Conservation (phyloP, 306 rosid species). For the Quercus aquifolioides region DNA sequence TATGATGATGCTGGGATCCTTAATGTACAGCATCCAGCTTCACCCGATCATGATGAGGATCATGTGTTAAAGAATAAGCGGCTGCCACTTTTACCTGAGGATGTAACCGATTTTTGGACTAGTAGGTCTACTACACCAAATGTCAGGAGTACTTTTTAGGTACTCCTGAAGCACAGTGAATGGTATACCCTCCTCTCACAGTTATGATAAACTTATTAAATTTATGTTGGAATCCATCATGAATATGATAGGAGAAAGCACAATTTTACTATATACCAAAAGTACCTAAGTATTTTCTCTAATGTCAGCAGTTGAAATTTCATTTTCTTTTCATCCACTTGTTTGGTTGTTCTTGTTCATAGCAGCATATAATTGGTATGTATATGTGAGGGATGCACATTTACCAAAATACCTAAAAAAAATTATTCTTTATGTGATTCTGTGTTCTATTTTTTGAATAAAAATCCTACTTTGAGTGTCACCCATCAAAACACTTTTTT, state of each 20-base stretch:
- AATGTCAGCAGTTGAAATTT: too few species aligned
- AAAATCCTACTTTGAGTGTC: too few species aligned
- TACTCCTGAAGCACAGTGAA: rapidly evolving
- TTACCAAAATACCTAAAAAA: too few species aligned
- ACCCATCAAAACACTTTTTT: too few species aligned
- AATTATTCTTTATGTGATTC: rapidly evolving
- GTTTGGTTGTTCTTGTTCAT: too few species aligned
- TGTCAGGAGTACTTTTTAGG: conserved; percentile 6
- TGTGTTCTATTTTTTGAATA: too few species aligned
- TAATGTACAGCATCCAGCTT: conserved; percentile 2
- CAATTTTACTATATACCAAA: rapidly evolving
- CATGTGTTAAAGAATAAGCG: conserved; percentile 17
- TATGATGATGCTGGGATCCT: background rate
- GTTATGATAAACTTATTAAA: too few species aligned
- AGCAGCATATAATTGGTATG: too few species aligned
- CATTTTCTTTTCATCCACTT: too few species aligned
- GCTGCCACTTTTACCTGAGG: conserved; percentile 33
- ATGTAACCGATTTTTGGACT: conserved; percentile 39
- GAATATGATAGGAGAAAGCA: rapidly evolving
- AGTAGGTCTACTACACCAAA: conserved; percentile 34
- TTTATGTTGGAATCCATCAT: rapidly evolving
- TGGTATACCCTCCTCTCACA: rapidly evolving
- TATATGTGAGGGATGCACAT: too few species aligned
- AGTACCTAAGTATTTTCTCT: too few species aligned
- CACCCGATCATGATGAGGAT: conserved; percentile 43